Evolutionary conservation across 768 basidiomycete genomes (phyloP).

Genomic region (Russula brevipes): DNA sequence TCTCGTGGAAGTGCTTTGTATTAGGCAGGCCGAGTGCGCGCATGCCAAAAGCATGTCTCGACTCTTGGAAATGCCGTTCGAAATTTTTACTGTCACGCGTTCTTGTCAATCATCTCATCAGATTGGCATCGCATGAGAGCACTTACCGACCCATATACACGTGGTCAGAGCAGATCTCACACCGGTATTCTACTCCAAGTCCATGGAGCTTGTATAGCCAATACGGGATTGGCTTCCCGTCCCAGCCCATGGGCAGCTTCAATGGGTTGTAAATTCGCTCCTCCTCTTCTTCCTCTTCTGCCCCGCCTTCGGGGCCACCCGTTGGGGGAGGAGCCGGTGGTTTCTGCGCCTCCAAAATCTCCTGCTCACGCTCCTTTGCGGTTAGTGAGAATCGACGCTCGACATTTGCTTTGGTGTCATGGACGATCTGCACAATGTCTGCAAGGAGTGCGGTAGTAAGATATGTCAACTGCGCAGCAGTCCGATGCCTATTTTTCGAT

Average conservation of each 20-base stretch:
- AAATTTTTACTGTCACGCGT: conserved; percentile 78
- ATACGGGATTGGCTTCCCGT: conserved; percentile 98
- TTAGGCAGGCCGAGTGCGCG: conserved; percentile 94
- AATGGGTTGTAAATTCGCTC: conserved; percentile 97
- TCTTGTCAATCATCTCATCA: not conserved
- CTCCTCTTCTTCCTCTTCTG: conserved; percentile 88
- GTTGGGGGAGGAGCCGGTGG: conserved; percentile 47
- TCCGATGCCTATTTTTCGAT: conserved; percentile 49
- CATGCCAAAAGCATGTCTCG: conserved; percentile 97
- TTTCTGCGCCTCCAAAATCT: conserved; percentile 66
- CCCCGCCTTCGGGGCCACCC: conserved; percentile 41
- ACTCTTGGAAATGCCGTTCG: conserved; percentile 95
- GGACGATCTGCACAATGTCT: conserved; percentile 58
- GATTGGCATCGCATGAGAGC: not conserved
- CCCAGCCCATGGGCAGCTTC: conserved; percentile 95
- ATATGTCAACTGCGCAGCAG: conserved; percentile 66
- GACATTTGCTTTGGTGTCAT: conserved; percentile 93
- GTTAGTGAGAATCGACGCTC: conserved; percentile 96
- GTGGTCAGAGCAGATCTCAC: conserved; percentile 96
- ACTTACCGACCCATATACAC: conserved; percentile 91
- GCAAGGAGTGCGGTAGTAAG: conserved; percentile 63
- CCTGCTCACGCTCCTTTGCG: conserved; percentile 95
- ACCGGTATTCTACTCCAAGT: conserved; percentile 94
- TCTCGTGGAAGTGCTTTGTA: conserved; percentile 99
- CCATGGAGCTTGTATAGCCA: conserved; percentile 99